phyloP scores from a whole-genome alignment of 176 grass and related monocot genomes.

The Musa schizocarpa region DNA sequence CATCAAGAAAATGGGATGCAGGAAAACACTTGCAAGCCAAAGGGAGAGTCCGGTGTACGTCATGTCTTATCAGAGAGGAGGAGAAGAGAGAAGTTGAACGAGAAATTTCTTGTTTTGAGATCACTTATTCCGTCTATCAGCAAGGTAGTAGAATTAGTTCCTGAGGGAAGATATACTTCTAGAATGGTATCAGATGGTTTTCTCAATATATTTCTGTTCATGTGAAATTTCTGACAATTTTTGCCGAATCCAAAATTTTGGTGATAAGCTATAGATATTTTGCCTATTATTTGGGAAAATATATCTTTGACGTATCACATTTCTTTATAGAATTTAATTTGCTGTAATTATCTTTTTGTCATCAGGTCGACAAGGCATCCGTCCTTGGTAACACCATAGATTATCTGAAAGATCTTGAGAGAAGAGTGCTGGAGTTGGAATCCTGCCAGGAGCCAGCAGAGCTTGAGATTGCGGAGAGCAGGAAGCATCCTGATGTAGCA shows the following conservation, averaged over 20 bases:
- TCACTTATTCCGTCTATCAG: slow-evolving; percentile 59
- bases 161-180: neutral
- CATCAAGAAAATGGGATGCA: slow-evolving; percentile 7
- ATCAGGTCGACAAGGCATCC: slow-evolving; percentile 75
- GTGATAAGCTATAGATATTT: too few relatives aligned
- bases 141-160: slow-evolving; percentile 32
- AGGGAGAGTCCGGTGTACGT: slow-evolving; percentile 20
- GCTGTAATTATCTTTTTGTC: neutral
- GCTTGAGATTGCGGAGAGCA: slow-evolving; percentile 9
- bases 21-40: slow-evolving; percentile 11
- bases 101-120: slow-evolving; percentile 66
- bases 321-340: too few relatives aligned
- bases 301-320: too few relatives aligned
- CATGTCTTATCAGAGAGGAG: slow-evolving; percentile 69
- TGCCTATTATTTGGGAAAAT: too few relatives aligned
- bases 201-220: too few relatives aligned
- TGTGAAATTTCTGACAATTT: too few relatives aligned
- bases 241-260: too few relatives aligned
- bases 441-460: slow-evolving; percentile 18
- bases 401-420: slow-evolving; percentile 60
- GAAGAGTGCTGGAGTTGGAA: slow-evolving; percentile 49
- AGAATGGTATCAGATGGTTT: too few relatives aligned
- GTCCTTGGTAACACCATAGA: slow-evolving; percentile 69
- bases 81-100: slow-evolving; percentile 74
- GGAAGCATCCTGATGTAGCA: neutral